Conservation (phyloP, 345 rosid genomes). For the Eucalyptus urophylla region DNA sequence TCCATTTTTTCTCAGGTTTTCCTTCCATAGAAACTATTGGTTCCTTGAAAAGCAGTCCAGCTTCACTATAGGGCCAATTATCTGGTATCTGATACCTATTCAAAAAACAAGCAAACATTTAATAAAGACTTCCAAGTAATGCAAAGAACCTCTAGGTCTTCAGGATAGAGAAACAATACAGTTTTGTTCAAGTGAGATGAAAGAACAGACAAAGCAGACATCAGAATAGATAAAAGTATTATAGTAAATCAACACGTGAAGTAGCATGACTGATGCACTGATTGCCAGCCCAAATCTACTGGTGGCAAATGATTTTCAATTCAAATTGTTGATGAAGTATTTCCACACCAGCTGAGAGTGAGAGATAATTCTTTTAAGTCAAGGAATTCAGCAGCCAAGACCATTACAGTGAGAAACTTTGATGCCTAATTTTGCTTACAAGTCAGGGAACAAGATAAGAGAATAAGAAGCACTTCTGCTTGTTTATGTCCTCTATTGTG, state of each 20-base stretch:
- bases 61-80: constrained; percentile 79
- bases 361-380: background rate
- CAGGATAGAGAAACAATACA: background rate
- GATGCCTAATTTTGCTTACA: background rate
- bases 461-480: background rate
- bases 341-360: background rate
- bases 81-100: constrained; percentile 71
- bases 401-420: background rate
- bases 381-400: background rate
- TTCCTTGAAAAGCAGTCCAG: constrained; percentile 57
- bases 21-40: constrained; percentile 50
- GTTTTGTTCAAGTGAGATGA: background rate
- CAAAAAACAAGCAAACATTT: background rate
- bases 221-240: background rate
- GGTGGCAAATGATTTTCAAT: background rate
- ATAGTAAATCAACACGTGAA: too few species aligned
- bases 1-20: constrained; percentile 68
- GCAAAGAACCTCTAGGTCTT: background rate
- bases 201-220: background rate
- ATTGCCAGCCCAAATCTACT: background rate
- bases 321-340: background rate
- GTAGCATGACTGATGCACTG: background rate
- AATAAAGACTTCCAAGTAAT: background rate
- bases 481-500: too few species aligned
- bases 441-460: background rate